These are phyloP conservation scores for Parietaria judaica DNA, from an alignment of 306 rosid species.

Conservation along the genomic window DNA sequence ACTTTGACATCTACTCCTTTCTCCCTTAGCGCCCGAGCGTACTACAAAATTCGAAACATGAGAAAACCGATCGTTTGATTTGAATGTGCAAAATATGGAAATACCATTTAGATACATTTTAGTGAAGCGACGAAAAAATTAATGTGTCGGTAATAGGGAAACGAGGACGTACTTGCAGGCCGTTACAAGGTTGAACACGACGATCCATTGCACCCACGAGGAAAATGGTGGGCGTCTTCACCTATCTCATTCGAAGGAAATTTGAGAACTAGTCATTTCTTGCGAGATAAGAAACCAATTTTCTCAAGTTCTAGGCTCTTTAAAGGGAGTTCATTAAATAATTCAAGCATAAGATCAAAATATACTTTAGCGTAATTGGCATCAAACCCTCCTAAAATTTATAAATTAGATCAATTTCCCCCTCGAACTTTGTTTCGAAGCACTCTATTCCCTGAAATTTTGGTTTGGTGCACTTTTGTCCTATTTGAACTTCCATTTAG, in stretches of 20 bases:
- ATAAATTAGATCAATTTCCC: too few relatives aligned
- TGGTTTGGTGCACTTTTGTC: too few relatives aligned
- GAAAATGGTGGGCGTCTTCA: slow-evolving; percentile 69
- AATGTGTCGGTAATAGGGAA: slow-evolving; percentile 2
- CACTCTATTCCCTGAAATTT: too few relatives aligned
- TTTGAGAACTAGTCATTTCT: neutral
- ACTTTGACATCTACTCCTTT: slow-evolving; percentile 66
- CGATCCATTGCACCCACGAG: slow-evolving; percentile 73
- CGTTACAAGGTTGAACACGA: slow-evolving; percentile 58
- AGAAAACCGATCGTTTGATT: neutral
- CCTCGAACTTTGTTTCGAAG: too few relatives aligned
- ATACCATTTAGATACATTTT: too few relatives aligned
- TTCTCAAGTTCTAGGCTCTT: too few relatives aligned
- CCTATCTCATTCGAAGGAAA: slow-evolving; percentile 39
- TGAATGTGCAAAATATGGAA: neutral
- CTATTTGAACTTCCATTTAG: too few relatives aligned
- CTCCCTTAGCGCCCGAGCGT: slow-evolving; percentile 72
- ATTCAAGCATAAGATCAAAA: too few relatives aligned
- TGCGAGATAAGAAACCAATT: neutral
- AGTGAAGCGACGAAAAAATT: neutral
- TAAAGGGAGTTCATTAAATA: too few relatives aligned
- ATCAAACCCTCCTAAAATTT: too few relatives aligned
- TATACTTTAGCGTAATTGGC: too few relatives aligned
- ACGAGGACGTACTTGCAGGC: slow-evolving; percentile 53
- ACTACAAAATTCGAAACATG: slow-evolving; percentile 44